Evolutionary conservation across 192 early-diverging fungal species (phyloP).

Genomic region (Coemansia sp.): DNA sequence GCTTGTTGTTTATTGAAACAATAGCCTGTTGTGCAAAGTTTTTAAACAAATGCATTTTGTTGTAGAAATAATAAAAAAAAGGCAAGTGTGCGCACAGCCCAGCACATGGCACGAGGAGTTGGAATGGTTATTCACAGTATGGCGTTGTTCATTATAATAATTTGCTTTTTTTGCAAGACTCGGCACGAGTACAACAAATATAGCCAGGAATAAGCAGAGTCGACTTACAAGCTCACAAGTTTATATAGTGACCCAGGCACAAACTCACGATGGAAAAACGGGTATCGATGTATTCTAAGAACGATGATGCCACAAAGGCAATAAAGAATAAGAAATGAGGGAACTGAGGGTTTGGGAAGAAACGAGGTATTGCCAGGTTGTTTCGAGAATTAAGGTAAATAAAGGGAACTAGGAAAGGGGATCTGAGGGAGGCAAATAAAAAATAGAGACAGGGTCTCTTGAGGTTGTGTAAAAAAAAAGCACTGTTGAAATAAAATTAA

Average conservation of each 20-base stretch:
- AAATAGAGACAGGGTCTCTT: too few relatives aligned
- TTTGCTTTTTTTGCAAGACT: too few relatives aligned
- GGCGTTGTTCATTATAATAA: not conserved
- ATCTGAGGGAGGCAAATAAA: too few relatives aligned
- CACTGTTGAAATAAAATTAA: not conserved
- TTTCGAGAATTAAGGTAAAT: not conserved
- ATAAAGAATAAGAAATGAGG: not conserved
- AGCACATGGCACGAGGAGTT: not conserved
- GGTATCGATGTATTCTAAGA: not conserved
- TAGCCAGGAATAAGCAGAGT: not conserved
- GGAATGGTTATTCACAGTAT: not conserved
- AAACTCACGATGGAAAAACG: not conserved
- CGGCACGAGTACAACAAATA: too few relatives aligned
- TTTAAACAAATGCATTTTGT: not conserved
- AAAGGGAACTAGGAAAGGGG: not conserved
- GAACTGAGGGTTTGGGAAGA: not conserved
- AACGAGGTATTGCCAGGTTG: not conserved
- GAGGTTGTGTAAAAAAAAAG: not conserved
- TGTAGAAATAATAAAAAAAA: not conserved
- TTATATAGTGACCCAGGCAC: not conserved
- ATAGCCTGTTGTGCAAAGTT: not conserved
- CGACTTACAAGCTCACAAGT: not conserved
- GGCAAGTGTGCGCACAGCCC: not conserved
- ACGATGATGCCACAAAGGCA: not conserved
- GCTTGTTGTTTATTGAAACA: not conserved